Base-by-base conservation (phyloP, 2,329 filamentous ascomycete genomes). In the Aureobasidium sp. region DNA sequence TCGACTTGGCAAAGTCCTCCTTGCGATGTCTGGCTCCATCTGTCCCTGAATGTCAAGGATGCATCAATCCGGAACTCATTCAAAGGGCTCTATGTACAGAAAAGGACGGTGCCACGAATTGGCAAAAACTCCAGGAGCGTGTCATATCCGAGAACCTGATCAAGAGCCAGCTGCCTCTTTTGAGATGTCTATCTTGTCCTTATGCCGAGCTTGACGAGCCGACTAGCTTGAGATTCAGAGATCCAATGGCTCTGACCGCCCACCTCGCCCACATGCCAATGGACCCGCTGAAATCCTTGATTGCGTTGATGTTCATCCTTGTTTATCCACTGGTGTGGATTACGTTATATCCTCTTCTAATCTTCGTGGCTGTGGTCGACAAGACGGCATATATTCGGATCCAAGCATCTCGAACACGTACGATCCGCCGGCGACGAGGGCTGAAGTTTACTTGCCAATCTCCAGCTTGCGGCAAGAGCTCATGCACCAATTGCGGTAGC, bases 171-270 rank as follows among this genome's bases (percentile, higher is more conserved):
- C 76, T 96, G 7, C 87, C 89, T 3, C 82, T 97, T 1, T 81
- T 94, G 52, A 86, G 87, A 42, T 97, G 94, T 69, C 91, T 92
- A 0, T 97, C 95, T 71, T 99, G 93, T 79, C 82, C 82, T 67
- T 99, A 97, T 71, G 91, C 91, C 36, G 94, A 97, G 77, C 81
- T 91, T 29, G 91, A 97, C 73, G 76, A 80, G 45, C 68, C 75
- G 20, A 67, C 70, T 1, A 29, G 59, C 25, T 55, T 67, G 14
- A 56, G 59, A 37, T 56, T 71, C 39, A 61, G 17, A n/a, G 49
- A 57, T 42, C 80, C 84, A 62, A 74, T 82, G 27, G 76, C 77
- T 27, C 83, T 87, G 12, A 55, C 73, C 12, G 60, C 69, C 5
- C 45, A 70, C 4, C 68, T 69, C 9, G 29, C 71, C 67, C 8